phyloP scores from a whole-genome alignment of 2,329 filamentous ascomycete genomes.

The Venturia aucupariae region DNA sequence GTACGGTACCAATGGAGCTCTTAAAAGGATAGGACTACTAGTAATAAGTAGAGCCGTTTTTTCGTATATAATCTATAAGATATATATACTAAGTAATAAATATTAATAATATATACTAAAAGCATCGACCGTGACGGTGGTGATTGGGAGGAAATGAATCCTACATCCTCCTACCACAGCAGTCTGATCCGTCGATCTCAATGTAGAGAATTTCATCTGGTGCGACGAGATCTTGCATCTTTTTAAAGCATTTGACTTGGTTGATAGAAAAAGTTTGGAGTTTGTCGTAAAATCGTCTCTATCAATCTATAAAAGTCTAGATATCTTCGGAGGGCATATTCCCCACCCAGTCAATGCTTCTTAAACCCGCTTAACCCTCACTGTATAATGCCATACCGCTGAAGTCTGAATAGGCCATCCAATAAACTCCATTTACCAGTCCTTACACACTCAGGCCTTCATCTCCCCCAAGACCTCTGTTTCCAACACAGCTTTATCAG shows the following conservation, averaged over 20 bases:
- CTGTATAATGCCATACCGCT: neutral
- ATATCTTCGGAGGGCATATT: neutral
- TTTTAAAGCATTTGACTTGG: neutral
- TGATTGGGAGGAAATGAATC: too few relatives aligned
- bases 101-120: too few relatives aligned
- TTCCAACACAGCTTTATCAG: conserved; percentile 25
- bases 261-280: too few relatives aligned
- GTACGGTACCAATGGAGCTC: too few relatives aligned
- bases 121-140: too few relatives aligned
- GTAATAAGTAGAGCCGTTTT: too few relatives aligned
- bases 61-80: too few relatives aligned
- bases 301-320: neutral
- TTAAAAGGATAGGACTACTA: too few relatives aligned
- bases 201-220: too few relatives aligned
- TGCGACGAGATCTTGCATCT: neutral
- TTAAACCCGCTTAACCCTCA: neutral
- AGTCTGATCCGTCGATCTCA: too few relatives aligned
- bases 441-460: neutral
- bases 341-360: neutral
- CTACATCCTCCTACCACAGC: too few relatives aligned
- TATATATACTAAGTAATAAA: too few relatives aligned
- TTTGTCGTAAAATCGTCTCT: neutral
- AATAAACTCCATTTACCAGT: neutral
- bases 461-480: conserved; percentile 29
- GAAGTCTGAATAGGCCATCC: neutral